These are phyloP conservation scores for Saccharomycopsis hybrid DNA, from an alignment of 1,139 yeast species.

Conservation along the genomic window DNA sequence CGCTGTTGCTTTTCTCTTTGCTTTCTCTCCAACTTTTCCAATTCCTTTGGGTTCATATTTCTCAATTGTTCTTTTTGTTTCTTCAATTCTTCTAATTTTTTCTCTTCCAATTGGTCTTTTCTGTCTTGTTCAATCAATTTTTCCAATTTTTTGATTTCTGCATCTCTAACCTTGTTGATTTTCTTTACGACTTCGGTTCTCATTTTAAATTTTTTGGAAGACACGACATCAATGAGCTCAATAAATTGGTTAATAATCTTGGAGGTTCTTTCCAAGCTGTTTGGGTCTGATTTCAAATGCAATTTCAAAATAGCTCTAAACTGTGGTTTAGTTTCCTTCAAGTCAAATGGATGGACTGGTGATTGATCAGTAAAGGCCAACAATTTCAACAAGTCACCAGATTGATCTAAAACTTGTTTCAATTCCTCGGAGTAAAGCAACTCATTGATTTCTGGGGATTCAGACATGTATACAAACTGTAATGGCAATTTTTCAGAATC, in stretches of 20 bases:
- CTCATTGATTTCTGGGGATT: slow-evolving; percentile 74
- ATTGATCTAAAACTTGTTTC: slow-evolving; percentile 37
- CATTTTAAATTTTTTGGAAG: slow-evolving; percentile 32
- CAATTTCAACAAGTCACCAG: slow-evolving; percentile 52
- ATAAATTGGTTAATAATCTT: slow-evolving; percentile 47
- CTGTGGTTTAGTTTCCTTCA: slow-evolving; percentile 43
- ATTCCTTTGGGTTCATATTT: slow-evolving; percentile 62
- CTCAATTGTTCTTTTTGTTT: slow-evolving; percentile 49
- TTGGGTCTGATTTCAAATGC: slow-evolving; percentile 39
- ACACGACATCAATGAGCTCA: slow-evolving; percentile 47
- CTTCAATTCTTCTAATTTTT: slow-evolving; percentile 64
- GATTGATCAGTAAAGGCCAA: slow-evolving; percentile 84
- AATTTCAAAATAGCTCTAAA: slow-evolving; percentile 52
- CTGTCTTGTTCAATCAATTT: slow-evolving; percentile 53
- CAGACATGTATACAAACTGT: slow-evolving; percentile 84
- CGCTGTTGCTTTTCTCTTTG: slow-evolving; percentile 52
- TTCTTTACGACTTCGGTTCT: slow-evolving; percentile 67
- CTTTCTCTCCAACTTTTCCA: slow-evolving; percentile 69
- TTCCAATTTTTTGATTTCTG: slow-evolving; percentile 52
- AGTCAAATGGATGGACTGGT: slow-evolving; percentile 47
- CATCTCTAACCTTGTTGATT: slow-evolving; percentile 62
- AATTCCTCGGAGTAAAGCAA: slow-evolving; percentile 48
- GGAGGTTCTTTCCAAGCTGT: slow-evolving; percentile 42
- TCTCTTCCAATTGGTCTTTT: slow-evolving; percentile 63
- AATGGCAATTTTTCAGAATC: slow-evolving; percentile 62